Conservation (phyloP, 192 early-diverging fungal species). For the Backusella australiensis region DNA sequence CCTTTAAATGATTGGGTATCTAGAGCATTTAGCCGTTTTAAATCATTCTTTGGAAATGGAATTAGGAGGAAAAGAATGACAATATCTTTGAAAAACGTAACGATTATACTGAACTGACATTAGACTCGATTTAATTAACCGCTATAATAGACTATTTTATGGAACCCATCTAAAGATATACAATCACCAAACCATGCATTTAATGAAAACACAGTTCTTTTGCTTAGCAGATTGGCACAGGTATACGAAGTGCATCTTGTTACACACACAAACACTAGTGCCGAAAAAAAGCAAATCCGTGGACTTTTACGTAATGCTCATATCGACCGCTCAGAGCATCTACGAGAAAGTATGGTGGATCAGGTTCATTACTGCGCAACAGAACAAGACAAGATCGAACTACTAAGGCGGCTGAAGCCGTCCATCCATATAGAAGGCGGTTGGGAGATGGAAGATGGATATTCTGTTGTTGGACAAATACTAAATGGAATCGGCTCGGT, state of each 20-base stretch:
- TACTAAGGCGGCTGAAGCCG: constrained; percentile 65
- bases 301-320: constrained; percentile 38
- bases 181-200: constrained; percentile 68
- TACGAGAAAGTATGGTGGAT: constrained; percentile 26
- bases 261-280: constrained; percentile 45
- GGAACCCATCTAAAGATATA: constrained; percentile 72
- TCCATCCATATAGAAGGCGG: constrained; percentile 62
- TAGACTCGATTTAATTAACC: not conserved
- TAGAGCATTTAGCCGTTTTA: not conserved
- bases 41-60: not conserved
- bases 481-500: constrained; percentile 16
- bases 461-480: constrained; percentile 17
- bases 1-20: not conserved
- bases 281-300: constrained; percentile 59
- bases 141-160: constrained; percentile 59
- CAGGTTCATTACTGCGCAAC: constrained; percentile 68
- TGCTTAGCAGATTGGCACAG: constrained; percentile 50
- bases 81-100: not conserved
- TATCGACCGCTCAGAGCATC: not conserved
- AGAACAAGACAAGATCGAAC: constrained; percentile 59
- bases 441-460: constrained; percentile 35
- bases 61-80: not conserved
- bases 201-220: constrained; percentile 51
- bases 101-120: not conserved
- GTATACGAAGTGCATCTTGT: constrained; percentile 56